Evolutionary conservation across 306 rosid species (phyloP).

Genomic region (Echinosophora koreensis): DNA sequence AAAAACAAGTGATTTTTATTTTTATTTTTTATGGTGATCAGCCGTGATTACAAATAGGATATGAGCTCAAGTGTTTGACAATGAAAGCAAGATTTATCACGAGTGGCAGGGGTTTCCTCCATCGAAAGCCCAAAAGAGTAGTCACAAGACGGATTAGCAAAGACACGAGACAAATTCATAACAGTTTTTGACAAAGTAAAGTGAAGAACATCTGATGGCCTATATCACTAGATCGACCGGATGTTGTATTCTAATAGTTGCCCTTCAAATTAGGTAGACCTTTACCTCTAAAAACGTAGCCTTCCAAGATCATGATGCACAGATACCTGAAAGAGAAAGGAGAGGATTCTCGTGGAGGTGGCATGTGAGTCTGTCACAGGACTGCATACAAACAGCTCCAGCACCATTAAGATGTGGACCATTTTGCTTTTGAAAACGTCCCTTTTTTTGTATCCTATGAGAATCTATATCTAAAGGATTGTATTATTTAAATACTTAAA

Average conservation of each 20-base stretch:
- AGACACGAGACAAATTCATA: slow-evolving; percentile 46
- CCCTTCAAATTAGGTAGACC: slow-evolving; percentile 2
- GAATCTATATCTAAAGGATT: slow-evolving; percentile 52
- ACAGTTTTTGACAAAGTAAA: slow-evolving; percentile 40
- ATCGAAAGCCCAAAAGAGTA: slow-evolving; percentile 29
- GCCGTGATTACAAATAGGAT: no score
- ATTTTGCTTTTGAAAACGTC: slow-evolving; percentile 54
- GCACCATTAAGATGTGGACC: slow-evolving; percentile 54
- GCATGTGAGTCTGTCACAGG: slow-evolving; percentile 64
- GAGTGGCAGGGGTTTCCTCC: slow-evolving; percentile 1
- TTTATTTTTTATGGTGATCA: no score
- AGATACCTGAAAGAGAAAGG: slow-evolving; percentile 43
- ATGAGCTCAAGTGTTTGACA: neutral
- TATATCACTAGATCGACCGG: neutral
- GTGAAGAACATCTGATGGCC: slow-evolving; percentile 15
- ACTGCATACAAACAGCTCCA: slow-evolving; percentile 43
- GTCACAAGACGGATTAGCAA: slow-evolving; percentile 48
- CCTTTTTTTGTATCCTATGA: slow-evolving; percentile 51
- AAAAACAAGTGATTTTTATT: no score
- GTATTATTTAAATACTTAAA: no score
- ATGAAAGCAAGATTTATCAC: slow-evolving; percentile 35
- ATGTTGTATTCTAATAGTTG: slow-evolving; percentile 16
- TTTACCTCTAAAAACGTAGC: slow-evolving; percentile 18
- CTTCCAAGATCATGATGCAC: slow-evolving; percentile 21
- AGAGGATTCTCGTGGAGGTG: slow-evolving; percentile 39